phyloP scores from a whole-genome alignment of 2,329 filamentous ascomycete species.

The Cladophialophora bantiana region DNA sequence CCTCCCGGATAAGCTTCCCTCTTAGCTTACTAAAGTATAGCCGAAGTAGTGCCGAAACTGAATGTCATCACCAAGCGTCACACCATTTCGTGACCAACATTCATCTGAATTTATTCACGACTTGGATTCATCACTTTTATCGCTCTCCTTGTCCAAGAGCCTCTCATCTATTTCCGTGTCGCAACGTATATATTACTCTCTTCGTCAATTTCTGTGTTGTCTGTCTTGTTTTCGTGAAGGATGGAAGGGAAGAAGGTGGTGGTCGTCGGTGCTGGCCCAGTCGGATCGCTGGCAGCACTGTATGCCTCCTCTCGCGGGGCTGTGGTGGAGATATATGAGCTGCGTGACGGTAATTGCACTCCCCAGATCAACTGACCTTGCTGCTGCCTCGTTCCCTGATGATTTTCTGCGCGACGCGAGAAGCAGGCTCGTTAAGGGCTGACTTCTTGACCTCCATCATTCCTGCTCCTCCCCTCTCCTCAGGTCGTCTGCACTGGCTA shows the following conservation, averaged over 20 bases:
- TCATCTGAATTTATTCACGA: slow-evolving; percentile 8
- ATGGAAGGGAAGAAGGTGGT: slow-evolving; percentile 68
- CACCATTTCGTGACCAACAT: neutral
- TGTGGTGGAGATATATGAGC: slow-evolving; percentile 91
- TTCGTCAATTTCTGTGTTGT: neutral
- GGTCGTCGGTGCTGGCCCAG: slow-evolving; percentile 89
- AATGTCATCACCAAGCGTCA: neutral
- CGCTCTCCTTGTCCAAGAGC: neutral
- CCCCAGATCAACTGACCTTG: neutral
- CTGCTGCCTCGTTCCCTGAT: neutral
- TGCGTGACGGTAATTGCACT: slow-evolving; percentile 78
- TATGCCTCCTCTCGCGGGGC: slow-evolving; percentile 90
- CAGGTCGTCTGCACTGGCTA: no score
- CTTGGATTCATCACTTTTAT: slow-evolving; percentile 2
- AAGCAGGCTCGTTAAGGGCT: neutral
- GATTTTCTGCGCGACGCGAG: neutral
- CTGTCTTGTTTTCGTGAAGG: neutral
- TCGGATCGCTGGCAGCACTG: slow-evolving; percentile 87
- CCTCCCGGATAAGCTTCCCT: neutral
- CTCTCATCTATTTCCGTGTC: neutral
- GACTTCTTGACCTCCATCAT: neutral
- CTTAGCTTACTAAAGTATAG: neutral
- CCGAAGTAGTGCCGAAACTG: neutral
- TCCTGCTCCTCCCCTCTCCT: neutral
- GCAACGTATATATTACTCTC: neutral